Evolutionary conservation across 139 green algal genomes (phyloP), one percentile per base, ranked within the genome.

Genomic region (Chlamydomonas schloesseri): DNA sequence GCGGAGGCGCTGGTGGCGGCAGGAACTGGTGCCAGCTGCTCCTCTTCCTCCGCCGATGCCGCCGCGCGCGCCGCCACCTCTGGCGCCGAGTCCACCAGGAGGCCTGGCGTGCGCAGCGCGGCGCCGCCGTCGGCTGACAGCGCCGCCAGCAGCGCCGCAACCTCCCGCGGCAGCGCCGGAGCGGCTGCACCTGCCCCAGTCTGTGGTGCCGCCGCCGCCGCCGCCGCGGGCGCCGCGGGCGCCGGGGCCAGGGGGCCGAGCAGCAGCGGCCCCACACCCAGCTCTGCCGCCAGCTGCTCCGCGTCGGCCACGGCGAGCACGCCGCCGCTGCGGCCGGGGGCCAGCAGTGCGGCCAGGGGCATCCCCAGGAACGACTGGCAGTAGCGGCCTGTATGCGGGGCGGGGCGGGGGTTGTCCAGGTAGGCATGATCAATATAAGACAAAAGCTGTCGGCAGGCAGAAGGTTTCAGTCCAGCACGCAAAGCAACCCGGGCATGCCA

Each of bases 351-450:
- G 15, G 65, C 46, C 64, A 84, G 29, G 3, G 64, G 53, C 78
- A 84, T 29, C 10, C 78, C 78, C 42, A 84, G 29, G 78, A 84
- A 84, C 64, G 78, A 84, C 29, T n/a, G 64, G 29, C 17, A 46
- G 65, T 75, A 74, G 64, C 78, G 78, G 46, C 64, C 78, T 84
- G n/a, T 5, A 47, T 42, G 23, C 2, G 64, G 46, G 37, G 31
- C 5, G 2, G 24, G 21, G 60, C 60, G 21, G 60, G 17, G 60
- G 3, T 24, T 60, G 10, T 60, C 2, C 8, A 23, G 18, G 55
- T 2, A 13, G 6, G 18, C n/a, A n/a, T n/a, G n/a, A n/a, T n/a
- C n/a, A n/a, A n/a, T n/a, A n/a, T n/a, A n/a, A n/a, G n/a, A n/a
- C n/a, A n/a, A n/a, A n/a, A n/a, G n/a, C n/a, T n/a, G n/a, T n/a